Evolutionary conservation across 2,329 filamentous ascomycete species (phyloP).

Genomic region (Sclerotinia borealis): DNA sequence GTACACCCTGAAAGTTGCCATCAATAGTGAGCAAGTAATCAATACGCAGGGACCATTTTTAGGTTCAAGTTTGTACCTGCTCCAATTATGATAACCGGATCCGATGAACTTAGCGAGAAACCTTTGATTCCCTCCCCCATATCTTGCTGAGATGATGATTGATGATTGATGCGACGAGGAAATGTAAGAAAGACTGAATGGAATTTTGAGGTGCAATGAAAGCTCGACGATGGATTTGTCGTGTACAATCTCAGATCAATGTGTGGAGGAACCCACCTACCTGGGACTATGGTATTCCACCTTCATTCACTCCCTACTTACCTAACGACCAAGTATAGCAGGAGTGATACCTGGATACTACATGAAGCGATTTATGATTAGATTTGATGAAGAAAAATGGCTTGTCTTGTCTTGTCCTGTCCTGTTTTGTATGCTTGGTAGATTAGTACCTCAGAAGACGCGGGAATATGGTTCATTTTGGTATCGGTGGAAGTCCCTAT

Average conservation of each 20-base stretch:
- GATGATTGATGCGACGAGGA: not conserved
- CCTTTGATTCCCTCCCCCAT: not conserved
- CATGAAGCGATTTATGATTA: not conserved
- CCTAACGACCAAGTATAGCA: not conserved
- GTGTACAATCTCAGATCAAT: not conserved
- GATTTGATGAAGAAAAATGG: not conserved
- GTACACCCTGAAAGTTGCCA: slow-evolving; percentile 33
- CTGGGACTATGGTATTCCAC: not conserved
- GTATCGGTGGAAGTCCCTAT: not conserved
- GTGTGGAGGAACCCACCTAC: not conserved
- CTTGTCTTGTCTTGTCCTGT: not conserved
- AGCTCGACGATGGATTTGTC: not conserved
- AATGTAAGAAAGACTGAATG: not conserved
- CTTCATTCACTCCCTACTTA: not conserved
- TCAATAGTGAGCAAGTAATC: not conserved
- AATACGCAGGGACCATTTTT: not conserved
- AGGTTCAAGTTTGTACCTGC: slow-evolving; percentile 15
- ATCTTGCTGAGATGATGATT: not conserved
- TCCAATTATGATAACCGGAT: slow-evolving; percentile 22
- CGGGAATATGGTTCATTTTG: not conserved
- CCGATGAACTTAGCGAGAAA: not conserved
- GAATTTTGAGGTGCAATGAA: not conserved
- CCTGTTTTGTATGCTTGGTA: not conserved
- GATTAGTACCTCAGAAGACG: not conserved
- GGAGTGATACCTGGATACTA: not conserved